Evolutionary conservation across 306 rosid genomes (phyloP), one percentile per base, ranked within the genome.

Genomic region (Hippophae rhamnoides): DNA sequence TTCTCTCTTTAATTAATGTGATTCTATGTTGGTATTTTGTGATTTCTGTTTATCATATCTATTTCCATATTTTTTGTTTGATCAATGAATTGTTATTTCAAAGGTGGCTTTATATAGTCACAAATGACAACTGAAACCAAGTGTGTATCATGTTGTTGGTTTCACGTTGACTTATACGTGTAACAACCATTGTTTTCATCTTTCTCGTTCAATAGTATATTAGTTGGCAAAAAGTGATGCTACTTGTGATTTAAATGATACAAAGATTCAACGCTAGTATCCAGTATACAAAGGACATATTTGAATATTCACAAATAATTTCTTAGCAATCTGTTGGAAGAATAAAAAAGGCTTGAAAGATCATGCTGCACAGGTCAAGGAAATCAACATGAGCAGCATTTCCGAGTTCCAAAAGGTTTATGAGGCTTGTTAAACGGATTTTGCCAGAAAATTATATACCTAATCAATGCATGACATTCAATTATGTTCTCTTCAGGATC

Each of bases 321-420:
- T 69, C 76, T 88, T 54, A 73, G 64, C 31, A 82, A 82, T 70
- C 80, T 93, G 64, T 70, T 60, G 6, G 82, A 78, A 57, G 97
- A 93, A 76, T 76, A 85, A 10, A 82, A 74, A 55, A 86, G 59
- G 59, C 81, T 93, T n/a, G 89, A 79, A 18, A 77, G 69, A 73
- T 63, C 86, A 71, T 25, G 85, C 81, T 55, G 45, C 67, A 54
- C 70, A 61, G 44, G 75, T 81, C 43, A 85, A 82, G n/a, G 78
- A 80, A 56, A 55, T 14, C 53, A 89, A 88, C 69, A 71, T 62
- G 77, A 82, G 64, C 61, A 80, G 73, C 69, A 83, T 93, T 68
- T 77, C 76, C 9, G 97, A 88, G n/a, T 88, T 88, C 72, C 86
- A 77, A 69, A 84, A 82, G 76, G 86, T 82, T 43, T 88, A 79